A percentile compares a stretch with the other conserved stretches of the same genome.
Conservation (phyloP, 1,284 basidiomycete genomes). For the Fomitopsis pinicola region DNA sequence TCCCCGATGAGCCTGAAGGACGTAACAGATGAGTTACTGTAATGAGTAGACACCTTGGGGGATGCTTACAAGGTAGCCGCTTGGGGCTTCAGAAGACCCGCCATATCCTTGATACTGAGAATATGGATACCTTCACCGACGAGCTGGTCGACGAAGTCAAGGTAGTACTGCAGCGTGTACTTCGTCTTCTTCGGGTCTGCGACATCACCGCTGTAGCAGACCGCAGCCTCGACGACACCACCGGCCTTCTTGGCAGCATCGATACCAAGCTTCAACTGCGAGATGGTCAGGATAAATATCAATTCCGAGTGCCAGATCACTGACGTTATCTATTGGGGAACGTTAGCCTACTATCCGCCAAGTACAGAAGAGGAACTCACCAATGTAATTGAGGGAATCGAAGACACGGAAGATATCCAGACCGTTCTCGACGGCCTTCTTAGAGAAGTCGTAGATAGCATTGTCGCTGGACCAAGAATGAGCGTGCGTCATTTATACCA, state of each 20-base stretch:
- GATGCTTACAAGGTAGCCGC: constrained; percentile 78
- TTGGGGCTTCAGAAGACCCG: constrained; percentile 93
- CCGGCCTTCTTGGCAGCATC: constrained; percentile 99
- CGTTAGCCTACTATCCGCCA: not conserved
- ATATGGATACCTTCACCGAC: constrained; percentile 97
- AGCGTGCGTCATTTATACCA: not conserved
- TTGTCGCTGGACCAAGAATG: constrained; percentile 66
- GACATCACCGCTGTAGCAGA: constrained; percentile 99
- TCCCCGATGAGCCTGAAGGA: constrained; percentile 78
- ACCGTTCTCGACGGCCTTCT: constrained; percentile 98
- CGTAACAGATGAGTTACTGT: constrained; percentile 5
- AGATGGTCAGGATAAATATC: constrained; percentile 1
- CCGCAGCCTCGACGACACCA: constrained; percentile 95
- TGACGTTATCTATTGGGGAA: constrained; percentile 54
- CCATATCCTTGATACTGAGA: constrained; percentile 99
- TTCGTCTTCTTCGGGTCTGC: constrained; percentile 95
- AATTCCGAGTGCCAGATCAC: not conserved
- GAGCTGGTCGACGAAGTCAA: constrained; percentile 93
- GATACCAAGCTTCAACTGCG: constrained; percentile 90
- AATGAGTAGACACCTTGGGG: constrained; percentile 2
- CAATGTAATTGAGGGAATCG: constrained; percentile 98
- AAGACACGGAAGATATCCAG: constrained; percentile 99
- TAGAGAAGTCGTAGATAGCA: constrained; percentile 98
- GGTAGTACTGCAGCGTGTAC: constrained; percentile 98
- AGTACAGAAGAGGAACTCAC: constrained; percentile 38